A percentile compares a stretch with the other conserved stretches of the same genome.
These are phyloP conservation scores for Fusarium graminum DNA, from an alignment of 2,329 filamentous ascomycete genomes.

Conservation along the genomic window DNA sequence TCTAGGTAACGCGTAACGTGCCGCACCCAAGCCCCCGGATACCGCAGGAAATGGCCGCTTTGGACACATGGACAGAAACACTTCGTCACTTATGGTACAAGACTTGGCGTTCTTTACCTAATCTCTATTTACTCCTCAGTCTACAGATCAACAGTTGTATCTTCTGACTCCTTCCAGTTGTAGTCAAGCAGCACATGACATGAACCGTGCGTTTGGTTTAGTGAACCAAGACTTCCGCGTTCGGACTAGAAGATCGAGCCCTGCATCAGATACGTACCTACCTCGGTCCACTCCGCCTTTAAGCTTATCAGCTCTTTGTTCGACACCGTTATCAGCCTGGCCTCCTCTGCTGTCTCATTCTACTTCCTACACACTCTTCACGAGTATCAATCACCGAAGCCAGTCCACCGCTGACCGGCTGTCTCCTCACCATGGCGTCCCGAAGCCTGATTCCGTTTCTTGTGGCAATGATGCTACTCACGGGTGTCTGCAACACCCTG, in stretches of 20 bases:
- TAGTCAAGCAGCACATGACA: not conserved
- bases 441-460: slow-evolving; percentile 83
- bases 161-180: not conserved
- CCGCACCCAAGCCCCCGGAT: slow-evolving; percentile 1
- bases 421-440: slow-evolving; percentile 71
- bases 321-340: slow-evolving; percentile 22
- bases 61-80: too few relatives aligned
- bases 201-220: slow-evolving; percentile 26
- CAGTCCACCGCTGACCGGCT: slow-evolving; percentile 8
- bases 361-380: slow-evolving; percentile 6
- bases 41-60: too few relatives aligned
- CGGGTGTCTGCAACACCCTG: slow-evolving; percentile 95
- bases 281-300: slow-evolving; percentile 19
- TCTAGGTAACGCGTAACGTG: slow-evolving; percentile 24
- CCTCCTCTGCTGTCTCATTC: slow-evolving; percentile 12
- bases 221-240: slow-evolving; percentile 22
- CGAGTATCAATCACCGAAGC: slow-evolving; percentile 21
- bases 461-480: slow-evolving; percentile 96
- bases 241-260: slow-evolving; percentile 18
- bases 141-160: too few relatives aligned
- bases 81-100: too few relatives aligned
- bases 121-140: too few relatives aligned
- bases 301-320: slow-evolving; percentile 45
- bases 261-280: slow-evolving; percentile 34
- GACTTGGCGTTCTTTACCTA: too few relatives aligned